Base-by-base conservation (phyloP, 768 basidiomycete genomes). In the Amanita phalloides region DNA sequence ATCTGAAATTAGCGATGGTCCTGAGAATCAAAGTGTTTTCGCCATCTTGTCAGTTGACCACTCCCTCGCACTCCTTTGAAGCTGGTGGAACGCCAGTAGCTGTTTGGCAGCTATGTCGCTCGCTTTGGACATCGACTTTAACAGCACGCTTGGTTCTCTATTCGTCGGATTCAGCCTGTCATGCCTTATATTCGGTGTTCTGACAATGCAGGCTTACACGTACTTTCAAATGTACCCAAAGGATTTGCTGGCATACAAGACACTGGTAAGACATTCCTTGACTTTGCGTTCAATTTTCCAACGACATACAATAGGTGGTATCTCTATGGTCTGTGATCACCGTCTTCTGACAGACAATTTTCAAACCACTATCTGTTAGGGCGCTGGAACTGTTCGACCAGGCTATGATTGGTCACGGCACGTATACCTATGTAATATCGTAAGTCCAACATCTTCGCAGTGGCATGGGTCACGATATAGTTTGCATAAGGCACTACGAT, bases 381-480 rank as follows among this genome's bases (percentile, higher is more conserved):
- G 13, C 67, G 1, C 56, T 81, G 39, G 77, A 77, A 57, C 58
- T 69, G 0, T 45, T 69, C 0, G 76, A 83, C 57, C 74, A 81
- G 59, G 62, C 62, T 4, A 70, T 82, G 57, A 71, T 81, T 51
- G 75, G 68, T 1, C 72, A 81, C 59, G 63, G 66, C 7, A 63
- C 78, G 26, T 82, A 84, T 57, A 75, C 64, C 53, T 84, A 81
- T 58, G 60, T 71, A 0, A 63, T 83, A 57, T 70, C 69, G 81
- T 81, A 61, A 51, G 79, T 64, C 6, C 3, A 23, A 4, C 38
- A 25, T 38, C 20, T n/a, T 43, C 33, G 6, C 8, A 25, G 6
- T 14, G 23, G 23, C 41, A 26, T 41, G 20, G 33, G 6, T 45
- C 54, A 41, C 57, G 25, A 61, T 45, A 33, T 41, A 42, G 7